Evolutionary conservation across 1,284 basidiomycete genomes (phyloP).

Genomic region (Fistulina hepatica): DNA sequence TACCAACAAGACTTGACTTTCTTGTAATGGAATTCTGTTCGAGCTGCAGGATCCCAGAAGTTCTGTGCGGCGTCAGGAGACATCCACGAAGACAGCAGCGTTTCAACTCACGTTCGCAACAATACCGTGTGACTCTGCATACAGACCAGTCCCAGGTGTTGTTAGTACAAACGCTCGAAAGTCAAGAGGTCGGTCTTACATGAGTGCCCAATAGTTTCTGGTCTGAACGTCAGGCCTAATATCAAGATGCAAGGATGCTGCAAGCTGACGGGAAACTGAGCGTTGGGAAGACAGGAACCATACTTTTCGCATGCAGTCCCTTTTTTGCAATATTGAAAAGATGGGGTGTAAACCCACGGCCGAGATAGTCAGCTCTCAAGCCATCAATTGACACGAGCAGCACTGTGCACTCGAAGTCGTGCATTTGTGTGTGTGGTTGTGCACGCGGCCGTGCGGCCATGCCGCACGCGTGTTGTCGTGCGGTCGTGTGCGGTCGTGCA

Average conservation of each 20-base stretch:
- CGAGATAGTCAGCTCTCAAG: constrained; percentile 76
- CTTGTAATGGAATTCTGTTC: constrained; percentile 63
- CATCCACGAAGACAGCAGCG: not conserved
- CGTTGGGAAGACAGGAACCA: constrained; percentile 85
- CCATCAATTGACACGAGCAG: constrained; percentile 83
- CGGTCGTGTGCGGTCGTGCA: too few species aligned
- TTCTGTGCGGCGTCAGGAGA: constrained; percentile 35
- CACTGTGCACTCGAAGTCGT: constrained; percentile 69
- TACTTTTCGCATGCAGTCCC: constrained; percentile 74
- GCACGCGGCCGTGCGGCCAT: too few species aligned
- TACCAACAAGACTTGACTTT: constrained; percentile 50
- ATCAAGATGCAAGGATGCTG: not conserved
- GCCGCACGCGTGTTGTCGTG: too few species aligned
- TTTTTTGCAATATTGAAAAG: constrained; percentile 66
- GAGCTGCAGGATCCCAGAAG: constrained; percentile 68
- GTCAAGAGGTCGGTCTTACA: constrained; percentile 31
- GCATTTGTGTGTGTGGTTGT: too few species aligned
- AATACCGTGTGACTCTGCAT: constrained; percentile 84
- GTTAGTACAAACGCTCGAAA: constrained; percentile 1
- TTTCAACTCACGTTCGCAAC: constrained; percentile 67
- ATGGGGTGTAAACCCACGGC: constrained; percentile 72
- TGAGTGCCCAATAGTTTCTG: constrained; percentile 80
- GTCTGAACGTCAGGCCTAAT: not conserved
- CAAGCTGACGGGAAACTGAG: constrained; percentile 76
- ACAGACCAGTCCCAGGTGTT: constrained; percentile 63